Percentiles rank a stretch among this genome's conserved stretches.
phyloP scores from a whole-genome alignment of 192 early-diverging fungal species.

The Mortierella claussenii region DNA sequence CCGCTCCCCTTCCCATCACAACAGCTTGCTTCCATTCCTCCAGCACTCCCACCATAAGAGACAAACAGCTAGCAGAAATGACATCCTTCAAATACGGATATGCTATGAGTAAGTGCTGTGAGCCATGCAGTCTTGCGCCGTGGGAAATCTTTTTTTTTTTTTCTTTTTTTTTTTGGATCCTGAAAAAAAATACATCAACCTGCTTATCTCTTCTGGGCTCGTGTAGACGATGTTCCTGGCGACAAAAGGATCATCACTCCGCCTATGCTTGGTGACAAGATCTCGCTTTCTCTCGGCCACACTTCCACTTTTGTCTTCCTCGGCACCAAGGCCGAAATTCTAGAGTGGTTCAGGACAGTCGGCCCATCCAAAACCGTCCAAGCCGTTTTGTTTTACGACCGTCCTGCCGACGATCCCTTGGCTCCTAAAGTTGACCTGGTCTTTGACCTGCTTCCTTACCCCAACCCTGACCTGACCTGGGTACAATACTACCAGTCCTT shows the following conservation, averaged over 20 bases:
- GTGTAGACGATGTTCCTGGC: slow-evolving; percentile 35
- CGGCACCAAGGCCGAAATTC: slow-evolving; percentile 58
- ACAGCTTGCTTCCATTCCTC: neutral
- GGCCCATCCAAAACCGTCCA: slow-evolving; percentile 45
- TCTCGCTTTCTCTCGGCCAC: slow-evolving; percentile 55
- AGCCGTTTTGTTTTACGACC: slow-evolving; percentile 45
- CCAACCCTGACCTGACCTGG: slow-evolving; percentile 58
- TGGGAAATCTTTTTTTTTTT: neutral
- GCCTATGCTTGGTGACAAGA: slow-evolving; percentile 56
- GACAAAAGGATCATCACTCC: slow-evolving; percentile 56
- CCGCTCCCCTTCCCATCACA: neutral
- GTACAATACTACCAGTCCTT: slow-evolving; percentile 53
- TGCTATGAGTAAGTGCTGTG: slow-evolving; percentile 50
- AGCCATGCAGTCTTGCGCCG: neutral
- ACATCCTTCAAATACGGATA: slow-evolving; percentile 45
- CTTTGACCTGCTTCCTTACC: slow-evolving; percentile 58
- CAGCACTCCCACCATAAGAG: slow-evolving; percentile 7
- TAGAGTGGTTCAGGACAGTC: slow-evolving; percentile 57
- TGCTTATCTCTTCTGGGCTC: neutral
- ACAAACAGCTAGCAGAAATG: slow-evolving; percentile 18
- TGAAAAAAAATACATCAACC: neutral
- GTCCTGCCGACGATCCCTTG: slow-evolving; percentile 36
- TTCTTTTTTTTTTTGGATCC: neutral
- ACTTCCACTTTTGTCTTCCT: slow-evolving; percentile 59
- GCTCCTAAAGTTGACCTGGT: slow-evolving; percentile 54